Evolutionary conservation across 208 protist species (phyloP).

Genomic region (Trypanosoma cruzi): DNA sequence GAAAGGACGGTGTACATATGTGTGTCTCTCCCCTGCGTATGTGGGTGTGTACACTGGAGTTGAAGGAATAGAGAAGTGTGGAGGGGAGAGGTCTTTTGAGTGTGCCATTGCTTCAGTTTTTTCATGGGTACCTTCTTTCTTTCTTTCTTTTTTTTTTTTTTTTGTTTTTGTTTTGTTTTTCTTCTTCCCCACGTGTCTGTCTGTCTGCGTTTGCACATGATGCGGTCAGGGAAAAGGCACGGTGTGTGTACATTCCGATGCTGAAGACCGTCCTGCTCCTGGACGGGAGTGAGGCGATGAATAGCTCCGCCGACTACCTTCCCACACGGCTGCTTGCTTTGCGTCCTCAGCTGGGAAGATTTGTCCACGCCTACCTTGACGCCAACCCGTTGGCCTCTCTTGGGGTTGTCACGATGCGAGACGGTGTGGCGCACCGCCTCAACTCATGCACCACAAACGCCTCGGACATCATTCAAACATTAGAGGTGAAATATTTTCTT

Average conservation of each 20-base stretch:
- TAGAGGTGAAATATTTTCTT: slow-evolving; percentile 82
- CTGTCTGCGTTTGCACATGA: not conserved
- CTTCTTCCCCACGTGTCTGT: not conserved
- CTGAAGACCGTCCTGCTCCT: slow-evolving; percentile 79
- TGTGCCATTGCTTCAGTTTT: too few relatives aligned
- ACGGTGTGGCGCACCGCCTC: slow-evolving; percentile 65
- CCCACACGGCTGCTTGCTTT: slow-evolving; percentile 81
- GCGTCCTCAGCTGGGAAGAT: slow-evolving; percentile 55
- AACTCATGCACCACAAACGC: slow-evolving; percentile 68
- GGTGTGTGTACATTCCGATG: slow-evolving; percentile 30
- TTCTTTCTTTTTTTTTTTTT: too few relatives aligned
- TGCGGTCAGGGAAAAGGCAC: not conserved
- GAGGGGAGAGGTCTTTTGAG: too few relatives aligned
- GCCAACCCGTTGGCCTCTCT: slow-evolving; percentile 72
- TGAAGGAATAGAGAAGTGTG: too few relatives aligned
- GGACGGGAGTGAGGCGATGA: slow-evolving; percentile 87
- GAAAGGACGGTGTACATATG: too few relatives aligned
- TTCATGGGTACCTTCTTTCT: too few relatives aligned
- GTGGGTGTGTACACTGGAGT: not conserved
- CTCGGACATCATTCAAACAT: slow-evolving; percentile 53
- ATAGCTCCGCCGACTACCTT: slow-evolving; percentile 81
- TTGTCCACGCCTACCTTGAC: slow-evolving; percentile 66
- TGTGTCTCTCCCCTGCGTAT: not conserved
- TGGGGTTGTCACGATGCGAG: slow-evolving; percentile 80
- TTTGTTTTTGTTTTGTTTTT: slow-evolving; percentile 8